Percentiles rank a stretch among this genome's conserved stretches.
Conservation (phyloP, 805 yeast species). For the Candida multigemmis region DNA sequence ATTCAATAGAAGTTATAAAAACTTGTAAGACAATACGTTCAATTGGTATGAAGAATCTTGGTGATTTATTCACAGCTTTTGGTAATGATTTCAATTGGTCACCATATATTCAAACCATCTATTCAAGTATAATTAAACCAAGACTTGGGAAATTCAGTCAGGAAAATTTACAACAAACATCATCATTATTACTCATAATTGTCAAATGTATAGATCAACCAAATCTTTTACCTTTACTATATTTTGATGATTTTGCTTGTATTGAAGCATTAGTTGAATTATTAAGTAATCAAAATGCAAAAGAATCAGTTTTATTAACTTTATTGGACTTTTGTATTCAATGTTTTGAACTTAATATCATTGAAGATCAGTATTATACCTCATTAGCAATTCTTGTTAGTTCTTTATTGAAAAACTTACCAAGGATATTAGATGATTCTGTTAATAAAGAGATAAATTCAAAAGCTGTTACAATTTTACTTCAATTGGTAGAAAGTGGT, state of each 20-base stretch:
- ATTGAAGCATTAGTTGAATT: conserved; percentile 47
- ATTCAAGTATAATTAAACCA: conserved; percentile 47
- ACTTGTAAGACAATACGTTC: conserved; percentile 55
- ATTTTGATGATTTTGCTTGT: conserved; percentile 47
- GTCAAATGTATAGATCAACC: conserved; percentile 40
- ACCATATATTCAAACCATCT: conserved; percentile 39
- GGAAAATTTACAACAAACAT: conserved; percentile 78
- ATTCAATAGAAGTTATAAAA: conserved; percentile 20
- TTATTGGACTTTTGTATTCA: conserved; percentile 46
- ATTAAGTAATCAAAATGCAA: conserved; percentile 46
- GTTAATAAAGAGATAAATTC: conserved; percentile 38
- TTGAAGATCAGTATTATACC: conserved; percentile 35
- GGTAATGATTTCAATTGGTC: conserved; percentile 51
- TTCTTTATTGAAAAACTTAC: conserved; percentile 41
- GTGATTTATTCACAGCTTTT: conserved; percentile 43
- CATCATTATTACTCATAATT: conserved; percentile 64
- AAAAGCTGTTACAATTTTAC: conserved; percentile 42
- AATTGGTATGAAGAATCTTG: conserved; percentile 56
- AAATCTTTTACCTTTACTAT: conserved; percentile 41
- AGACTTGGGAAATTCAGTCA: conserved; percentile 58
- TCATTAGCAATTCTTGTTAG: conserved; percentile 53
- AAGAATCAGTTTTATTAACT: conserved; percentile 53
- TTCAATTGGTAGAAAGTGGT: conserved; percentile 46
- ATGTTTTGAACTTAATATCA: conserved; percentile 25
- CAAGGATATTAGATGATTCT: conserved; percentile 36